Evolutionary conservation across 1,284 basidiomycete genomes (phyloP), one percentile per base, ranked within the genome.

Genomic region (Cutaneotrichosporon cyanovorans): DNA sequence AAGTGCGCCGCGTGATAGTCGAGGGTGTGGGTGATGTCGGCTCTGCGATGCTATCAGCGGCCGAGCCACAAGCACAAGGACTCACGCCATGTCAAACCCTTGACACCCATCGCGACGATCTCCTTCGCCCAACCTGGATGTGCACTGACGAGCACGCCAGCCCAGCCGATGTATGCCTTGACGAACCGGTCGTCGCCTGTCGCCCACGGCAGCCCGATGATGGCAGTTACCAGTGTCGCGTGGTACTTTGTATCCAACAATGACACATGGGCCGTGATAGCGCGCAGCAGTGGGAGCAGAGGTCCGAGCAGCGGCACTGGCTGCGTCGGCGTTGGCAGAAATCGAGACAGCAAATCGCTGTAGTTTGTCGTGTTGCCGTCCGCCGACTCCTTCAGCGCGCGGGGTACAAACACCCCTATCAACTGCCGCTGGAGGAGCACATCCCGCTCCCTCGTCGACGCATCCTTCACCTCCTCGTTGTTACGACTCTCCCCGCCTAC

Each of bases 131-230:
- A 98, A 70, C 93, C 89, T 51, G 89, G 86, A 53, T 87, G 77
- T n/a, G 93, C 90, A 57, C 85, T 90, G 56, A 96, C 81, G 32
- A 99, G 80, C 74, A 92, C 87, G 37, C 88, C 87, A 37, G 91
- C 80, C 65, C 96, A 96, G 21, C 85, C 80, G 21, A 82, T 83
- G 67, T 90, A 95, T 12, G 82, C 80, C 68, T 83, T 85, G 43
- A 90, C 89, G 58, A 92, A 87, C 18, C 76, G 73, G 39, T 76
- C 75, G 37, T 79, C 80, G 58, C 92, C 87, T 6, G 83, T 85
- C 6, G 86, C 84, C 95, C 95, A 99, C 6, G 91, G 89, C 59
- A 95, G 77, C 49, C 78, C 79, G 47, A 96, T 76, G 51, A 98
- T 83, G 23, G 89, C 88, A 51, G 92, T 82, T 28, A 97, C 84